These are phyloP conservation scores for Magnolia changhungtana DNA, from an alignment of 164 flowering plant species.

Conservation along the genomic window DNA sequence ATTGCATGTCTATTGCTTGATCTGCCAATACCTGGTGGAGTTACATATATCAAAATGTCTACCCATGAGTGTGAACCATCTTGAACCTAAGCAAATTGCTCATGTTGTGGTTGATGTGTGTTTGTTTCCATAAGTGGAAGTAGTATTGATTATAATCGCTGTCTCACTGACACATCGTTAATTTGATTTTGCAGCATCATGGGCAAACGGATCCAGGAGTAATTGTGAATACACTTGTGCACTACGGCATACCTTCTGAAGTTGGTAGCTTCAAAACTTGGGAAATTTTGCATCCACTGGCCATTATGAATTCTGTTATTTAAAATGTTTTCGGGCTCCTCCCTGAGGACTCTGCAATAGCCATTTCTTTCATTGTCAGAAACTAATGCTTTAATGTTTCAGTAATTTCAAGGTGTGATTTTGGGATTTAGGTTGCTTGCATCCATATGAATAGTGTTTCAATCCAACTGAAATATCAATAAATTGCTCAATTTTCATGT, in stretches of 20 bases:
- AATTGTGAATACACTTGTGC: conserved; percentile 27
- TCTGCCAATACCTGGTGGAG: too few relatives aligned
- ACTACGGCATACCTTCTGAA: conserved; percentile 27
- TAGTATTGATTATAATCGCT: neutral
- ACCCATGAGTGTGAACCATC: too few relatives aligned
- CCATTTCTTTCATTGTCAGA: too few relatives aligned
- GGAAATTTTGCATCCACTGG: neutral
- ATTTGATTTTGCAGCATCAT: conserved; percentile 25
- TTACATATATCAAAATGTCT: too few relatives aligned
- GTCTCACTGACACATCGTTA: neutral
- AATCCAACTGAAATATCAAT: too few relatives aligned
- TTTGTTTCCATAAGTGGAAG: neutral
- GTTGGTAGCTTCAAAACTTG: conserved; percentile 18
- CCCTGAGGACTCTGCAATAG: too few relatives aligned
- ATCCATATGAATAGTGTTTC: too few relatives aligned
- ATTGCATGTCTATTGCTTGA: too few relatives aligned
- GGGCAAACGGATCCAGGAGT: conserved; percentile 27
- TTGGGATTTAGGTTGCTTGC: too few relatives aligned
- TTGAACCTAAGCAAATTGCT: neutral
- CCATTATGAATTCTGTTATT: neutral
- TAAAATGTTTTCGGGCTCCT: neutral
- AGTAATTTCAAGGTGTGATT: too few relatives aligned
- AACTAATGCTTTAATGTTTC: too few relatives aligned
- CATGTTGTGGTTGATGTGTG: neutral
- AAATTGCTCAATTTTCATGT: neutral